A percentile compares a stretch with the other conserved stretches of the same genome.
Evolutionary conservation across 1,284 basidiomycete species (phyloP).

Genomic region (Microbotryum intermedium): DNA sequence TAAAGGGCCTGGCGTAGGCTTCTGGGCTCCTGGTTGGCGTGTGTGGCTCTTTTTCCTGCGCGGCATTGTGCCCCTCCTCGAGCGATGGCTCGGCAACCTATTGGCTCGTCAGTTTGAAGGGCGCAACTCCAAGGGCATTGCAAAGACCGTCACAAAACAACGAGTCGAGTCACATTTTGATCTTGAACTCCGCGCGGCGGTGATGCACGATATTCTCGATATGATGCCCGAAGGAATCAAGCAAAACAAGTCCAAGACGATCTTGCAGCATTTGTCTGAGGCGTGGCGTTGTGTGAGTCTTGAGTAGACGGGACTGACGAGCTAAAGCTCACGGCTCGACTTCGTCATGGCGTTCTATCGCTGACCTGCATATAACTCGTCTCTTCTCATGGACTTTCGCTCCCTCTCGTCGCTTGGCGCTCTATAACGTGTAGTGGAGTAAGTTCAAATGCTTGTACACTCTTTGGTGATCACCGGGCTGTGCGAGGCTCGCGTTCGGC

Average conservation of each 20-base stretch:
- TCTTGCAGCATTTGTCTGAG: constrained; percentile 92
- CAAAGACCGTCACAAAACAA: constrained; percentile 88
- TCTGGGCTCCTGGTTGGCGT: constrained; percentile 99
- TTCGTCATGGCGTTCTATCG: neutral
- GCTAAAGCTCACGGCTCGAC: neutral
- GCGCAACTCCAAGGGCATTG: constrained; percentile 80
- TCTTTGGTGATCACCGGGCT: too few relatives aligned
- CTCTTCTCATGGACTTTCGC: too few relatives aligned
- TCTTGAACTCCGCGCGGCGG: constrained; percentile 90
- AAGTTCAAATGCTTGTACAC: too few relatives aligned
- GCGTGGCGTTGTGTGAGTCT: constrained; percentile 64
- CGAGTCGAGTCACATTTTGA: constrained; percentile 98
- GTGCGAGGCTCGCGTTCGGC: too few relatives aligned
- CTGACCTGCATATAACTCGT: neutral
- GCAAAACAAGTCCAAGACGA: constrained; percentile 98
- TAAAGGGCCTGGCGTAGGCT: constrained; percentile 97
- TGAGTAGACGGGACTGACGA: neutral
- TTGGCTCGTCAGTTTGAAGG: constrained; percentile 96
- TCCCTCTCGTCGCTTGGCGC: neutral
- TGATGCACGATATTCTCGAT: constrained; percentile 94
- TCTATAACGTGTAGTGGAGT: too few relatives aligned
- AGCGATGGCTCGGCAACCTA: constrained; percentile 95
- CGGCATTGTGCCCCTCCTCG: constrained; percentile 92
- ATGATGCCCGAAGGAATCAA: constrained; percentile 98
- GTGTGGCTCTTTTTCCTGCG: constrained; percentile 99